Percentiles rank a stretch among this genome's conserved stretches.
phyloP scores from a whole-genome alignment of 2,329 filamentous ascomycete species.

The Diaporthe nobilis region DNA sequence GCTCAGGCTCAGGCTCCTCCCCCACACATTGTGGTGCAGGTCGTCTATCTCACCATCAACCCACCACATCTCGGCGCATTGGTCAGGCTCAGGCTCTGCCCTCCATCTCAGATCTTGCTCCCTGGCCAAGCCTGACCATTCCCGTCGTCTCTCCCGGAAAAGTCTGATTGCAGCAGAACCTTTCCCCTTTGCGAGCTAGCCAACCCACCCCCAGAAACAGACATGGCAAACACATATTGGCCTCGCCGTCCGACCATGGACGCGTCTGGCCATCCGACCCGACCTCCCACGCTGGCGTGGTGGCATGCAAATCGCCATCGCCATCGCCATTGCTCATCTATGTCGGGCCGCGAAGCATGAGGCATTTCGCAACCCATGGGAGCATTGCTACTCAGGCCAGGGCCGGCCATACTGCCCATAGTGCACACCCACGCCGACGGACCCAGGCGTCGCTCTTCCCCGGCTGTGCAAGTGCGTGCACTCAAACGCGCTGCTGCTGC shows the following conservation, averaged over 20 bases:
- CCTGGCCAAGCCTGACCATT: constrained; percentile 27
- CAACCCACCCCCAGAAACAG: neutral
- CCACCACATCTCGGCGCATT: neutral
- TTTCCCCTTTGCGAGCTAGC: neutral
- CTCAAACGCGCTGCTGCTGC: neutral
- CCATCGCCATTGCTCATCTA: constrained; percentile 9
- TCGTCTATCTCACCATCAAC: constrained; percentile 18
- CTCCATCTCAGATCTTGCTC: constrained; percentile 9
- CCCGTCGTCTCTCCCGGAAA: constrained; percentile 15
- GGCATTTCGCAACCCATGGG: constrained; percentile 14
- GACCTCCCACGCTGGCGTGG: neutral
- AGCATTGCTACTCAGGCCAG: neutral
- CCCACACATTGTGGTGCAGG: neutral
- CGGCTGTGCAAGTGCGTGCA: constrained; percentile 10
- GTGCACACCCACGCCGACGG: constrained; percentile 8
- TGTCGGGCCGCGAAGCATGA: constrained; percentile 8
- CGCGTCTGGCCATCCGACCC: constrained; percentile 2
- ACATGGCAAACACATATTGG: neutral
- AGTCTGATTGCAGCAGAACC: constrained; percentile 28
- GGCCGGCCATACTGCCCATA: neutral
- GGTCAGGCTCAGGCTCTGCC: constrained; percentile 10
- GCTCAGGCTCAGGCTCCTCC: neutral
- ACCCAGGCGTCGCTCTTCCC: constrained; percentile 27
- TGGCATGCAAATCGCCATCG: neutral
- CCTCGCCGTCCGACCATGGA: neutral